Base-by-base conservation (phyloP, 2,329 filamentous ascomycete genomes). In the Calonectria fujianensis region DNA sequence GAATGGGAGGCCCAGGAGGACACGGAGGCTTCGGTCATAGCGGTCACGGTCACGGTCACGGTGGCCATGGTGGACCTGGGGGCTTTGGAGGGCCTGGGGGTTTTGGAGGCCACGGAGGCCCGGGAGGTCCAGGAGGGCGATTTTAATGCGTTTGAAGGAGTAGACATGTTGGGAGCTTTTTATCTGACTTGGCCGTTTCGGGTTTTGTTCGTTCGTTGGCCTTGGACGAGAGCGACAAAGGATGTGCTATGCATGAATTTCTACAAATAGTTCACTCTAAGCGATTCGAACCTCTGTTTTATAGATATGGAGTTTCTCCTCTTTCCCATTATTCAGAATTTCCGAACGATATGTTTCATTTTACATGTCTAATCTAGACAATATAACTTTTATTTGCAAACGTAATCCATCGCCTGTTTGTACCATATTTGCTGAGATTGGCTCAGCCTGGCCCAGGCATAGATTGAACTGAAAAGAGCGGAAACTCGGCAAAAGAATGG, bases 51-150 rank as follows among this genome's bases (percentile, higher is more conserved):
- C 54, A 59, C 7, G 32, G 52, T n/a, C 29, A 32, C 7, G 52
- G 52, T n/a, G 31, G 52, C 14, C 52, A 16, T 6, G 52, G 32
- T 16, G 32, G 54, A n/a, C 51, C 18, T 9, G 54, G 54, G 27
- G 54, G 54, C 2, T 32, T 16, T 27, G 54, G 57, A 10, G 35
- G 57, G 9, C 35, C 24, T 27, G 57, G 54, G 9, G 31, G 32
- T 14, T 29, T 24, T 27, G 54, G 54, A 37, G 57, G 57, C 1
- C 37, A 27, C 5, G 57, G 57, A 27, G 57, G 57, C 18, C 57
- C 57, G 8, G 57, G 57, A 4, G 54, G 54, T 9, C 54, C 54
- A 24, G 54, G 54, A n/a, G 57, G 57, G 24, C 35, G 57, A 29
- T 61, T 61, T 61, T 61, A 24, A 61, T 11, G 35, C 24, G 29